A percentile compares a stretch with the other conserved stretches of the same genome.
phyloP scores from a whole-genome alignment of 768 basidiomycete genomes.

The Ramaria sp. region DNA sequence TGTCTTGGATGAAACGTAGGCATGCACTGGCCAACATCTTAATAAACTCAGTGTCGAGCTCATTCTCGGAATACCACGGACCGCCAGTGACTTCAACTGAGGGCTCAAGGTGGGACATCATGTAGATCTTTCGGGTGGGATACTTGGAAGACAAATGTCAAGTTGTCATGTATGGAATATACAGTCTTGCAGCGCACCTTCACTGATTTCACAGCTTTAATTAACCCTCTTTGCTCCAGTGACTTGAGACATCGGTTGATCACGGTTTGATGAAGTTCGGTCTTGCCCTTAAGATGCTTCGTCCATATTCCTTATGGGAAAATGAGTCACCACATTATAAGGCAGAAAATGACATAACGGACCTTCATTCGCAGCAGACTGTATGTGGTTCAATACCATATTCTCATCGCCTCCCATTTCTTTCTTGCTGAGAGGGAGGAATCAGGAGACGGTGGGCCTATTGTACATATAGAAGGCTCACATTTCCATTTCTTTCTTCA shows the following conservation, averaged over 20 bases:
- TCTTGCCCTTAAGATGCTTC: conserved; percentile 81
- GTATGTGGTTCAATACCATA: conserved; percentile 77
- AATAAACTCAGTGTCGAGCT: conserved; percentile 90
- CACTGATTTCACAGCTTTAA: conserved; percentile 85
- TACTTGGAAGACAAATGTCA: conserved; percentile 26
- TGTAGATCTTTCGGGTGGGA: conserved; percentile 92
- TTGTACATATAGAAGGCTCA: conserved; percentile 22
- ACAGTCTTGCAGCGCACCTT: conserved; percentile 40
- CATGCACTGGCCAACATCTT: conserved; percentile 70
- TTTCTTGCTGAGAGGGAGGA: conserved; percentile 45
- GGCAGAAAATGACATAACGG: conserved; percentile 10
- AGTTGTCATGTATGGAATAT: too few species aligned
- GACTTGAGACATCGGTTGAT: conserved; percentile 83
- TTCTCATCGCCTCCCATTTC: conserved; percentile 78
- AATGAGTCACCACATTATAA: not conserved
- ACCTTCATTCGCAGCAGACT: conserved; percentile 76
- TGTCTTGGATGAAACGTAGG: conserved; percentile 64
- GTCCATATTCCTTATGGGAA: conserved; percentile 74
- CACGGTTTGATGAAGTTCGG: conserved; percentile 81
- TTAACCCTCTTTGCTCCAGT: conserved; percentile 71
- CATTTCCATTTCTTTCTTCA: conserved; percentile 57
- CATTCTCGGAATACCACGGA: conserved; percentile 96
- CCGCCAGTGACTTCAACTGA: conserved; percentile 90
- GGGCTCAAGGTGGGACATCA: conserved; percentile 80
- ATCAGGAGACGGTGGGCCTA: not conserved